Conservation (phyloP, 257 asterid genomes). For the Nicotiana sylvestris region DNA sequence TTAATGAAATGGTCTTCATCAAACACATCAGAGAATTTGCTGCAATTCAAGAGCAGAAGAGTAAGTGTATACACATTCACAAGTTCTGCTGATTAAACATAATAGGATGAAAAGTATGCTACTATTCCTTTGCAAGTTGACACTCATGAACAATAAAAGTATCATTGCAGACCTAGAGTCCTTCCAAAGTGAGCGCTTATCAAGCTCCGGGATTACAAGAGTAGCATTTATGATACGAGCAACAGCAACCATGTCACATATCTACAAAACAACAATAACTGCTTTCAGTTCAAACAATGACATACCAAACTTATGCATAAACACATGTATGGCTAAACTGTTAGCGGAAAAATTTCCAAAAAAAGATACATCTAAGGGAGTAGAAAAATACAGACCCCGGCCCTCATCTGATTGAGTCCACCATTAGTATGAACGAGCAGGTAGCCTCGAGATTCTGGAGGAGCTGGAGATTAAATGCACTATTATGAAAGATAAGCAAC, state of each 20-base stretch:
- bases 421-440: constrained; percentile 89
- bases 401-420: constrained; percentile 95
- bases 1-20: constrained; percentile 72
- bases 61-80: not conserved
- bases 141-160: not conserved
- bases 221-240: constrained; percentile 92
- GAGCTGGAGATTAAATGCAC: constrained; percentile 41
- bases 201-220: constrained; percentile 92
- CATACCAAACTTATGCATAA: not conserved
- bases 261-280: constrained; percentile 41
- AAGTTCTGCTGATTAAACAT: not conserved
- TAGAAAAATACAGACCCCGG: constrained; percentile 61
- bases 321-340: not conserved
- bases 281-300: not conserved
- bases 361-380: not conserved
- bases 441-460: constrained; percentile 74
- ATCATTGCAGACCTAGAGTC: constrained; percentile 68
- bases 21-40: constrained; percentile 91
- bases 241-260: constrained; percentile 98
- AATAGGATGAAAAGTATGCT: not conserved
- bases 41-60: constrained; percentile 34
- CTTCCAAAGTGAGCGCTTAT: constrained; percentile 88
- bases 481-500: not conserved
- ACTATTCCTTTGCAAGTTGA: not conserved
- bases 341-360: not conserved